These are phyloP conservation scores for Melastoma candidum DNA, from an alignment of 441 rosid species.

Conservation along the genomic window DNA sequence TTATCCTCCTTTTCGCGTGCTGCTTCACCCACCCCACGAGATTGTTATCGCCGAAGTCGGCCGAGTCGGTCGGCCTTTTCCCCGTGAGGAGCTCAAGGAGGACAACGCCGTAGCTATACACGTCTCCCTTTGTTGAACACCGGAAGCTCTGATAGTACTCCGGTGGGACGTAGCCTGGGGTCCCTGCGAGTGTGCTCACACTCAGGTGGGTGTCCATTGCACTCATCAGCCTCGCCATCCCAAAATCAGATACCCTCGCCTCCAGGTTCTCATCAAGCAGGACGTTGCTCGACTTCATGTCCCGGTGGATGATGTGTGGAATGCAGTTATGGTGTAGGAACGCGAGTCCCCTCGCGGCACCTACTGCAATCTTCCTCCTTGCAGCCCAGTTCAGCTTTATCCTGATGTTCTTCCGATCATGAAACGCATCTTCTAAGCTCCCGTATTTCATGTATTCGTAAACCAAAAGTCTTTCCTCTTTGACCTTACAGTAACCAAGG, in stretches of 20 bases:
- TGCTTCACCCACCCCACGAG: constrained; percentile 29
- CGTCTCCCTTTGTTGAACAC: constrained; percentile 18
- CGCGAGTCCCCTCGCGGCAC: constrained; percentile 12
- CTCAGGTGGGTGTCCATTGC: constrained; percentile 19
- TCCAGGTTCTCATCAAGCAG: constrained; percentile 16
- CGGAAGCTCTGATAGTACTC: constrained; percentile 19
- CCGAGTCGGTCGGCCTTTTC: constrained; percentile 17
- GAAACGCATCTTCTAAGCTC: constrained; percentile 15
- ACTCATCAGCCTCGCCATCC: constrained; percentile 18
- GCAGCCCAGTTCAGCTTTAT: constrained; percentile 13
- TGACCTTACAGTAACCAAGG: constrained; percentile 15
- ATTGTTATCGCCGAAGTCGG: constrained; percentile 19
- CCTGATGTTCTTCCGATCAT: constrained; percentile 11
- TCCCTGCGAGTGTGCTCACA: constrained; percentile 17
- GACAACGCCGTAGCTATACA: constrained; percentile 16
- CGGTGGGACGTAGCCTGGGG: constrained; percentile 18
- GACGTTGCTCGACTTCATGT: constrained; percentile 21
- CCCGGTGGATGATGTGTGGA: constrained; percentile 18
- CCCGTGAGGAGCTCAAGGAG: constrained; percentile 16
- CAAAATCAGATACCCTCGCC: constrained; percentile 19
- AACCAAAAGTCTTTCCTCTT: constrained; percentile 18
- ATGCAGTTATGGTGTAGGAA: constrained; percentile 17
- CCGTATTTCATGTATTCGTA: constrained; percentile 20
- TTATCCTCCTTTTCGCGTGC: constrained; percentile 63
- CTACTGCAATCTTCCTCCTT: constrained; percentile 11